Evolutionary conservation across 208 protist species (phyloP), one percentile per base, ranked within the genome.

Genomic region (Acanthamoeba rhysodes): DNA sequence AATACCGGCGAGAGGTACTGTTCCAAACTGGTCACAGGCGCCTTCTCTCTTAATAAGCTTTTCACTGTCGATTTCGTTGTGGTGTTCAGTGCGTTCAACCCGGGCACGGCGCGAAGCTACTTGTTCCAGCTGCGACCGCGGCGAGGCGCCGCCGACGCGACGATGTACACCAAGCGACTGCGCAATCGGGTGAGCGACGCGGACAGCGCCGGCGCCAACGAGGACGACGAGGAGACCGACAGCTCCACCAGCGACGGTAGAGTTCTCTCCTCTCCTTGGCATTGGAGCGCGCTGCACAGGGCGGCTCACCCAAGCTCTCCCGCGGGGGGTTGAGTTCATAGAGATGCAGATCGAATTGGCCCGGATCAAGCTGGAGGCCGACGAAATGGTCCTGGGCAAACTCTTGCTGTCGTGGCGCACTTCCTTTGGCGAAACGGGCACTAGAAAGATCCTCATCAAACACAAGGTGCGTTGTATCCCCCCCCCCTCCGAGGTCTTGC

Each of bases 271-370:
- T 45, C 41, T 45, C 41, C 41, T 45, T 45, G 41, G 41, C 41
- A 45, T 45, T 45, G 4, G 41, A 10, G 4, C 3, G 41, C 41
- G 41, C 1, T 45, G 41, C 41, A 45, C 41, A 45, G 41, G 41
- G 53, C 53, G 16, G 16, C 53, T 20, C 53, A 14, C 53, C 53
- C 53, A 57, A 57, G 12, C 70, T 80, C 34, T 80, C 8, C 20
- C 16, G n/a, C 18, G 64, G 64, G 64, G 64, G 64, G 29, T 72
- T 34, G 64, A 34, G n/a, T 22, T 10, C 20, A 24, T 27, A 85
- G 76, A 85, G 48, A 85, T 85, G 76, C 76, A 85, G n/a, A 85
- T 85, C 48, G 76, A 85, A 48, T 24, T 85, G 37, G 76, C 76
- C 8, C 76, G 76, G 20, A 27, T 85, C 48, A 85, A 85, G 48